Evolutionary conservation across 768 basidiomycete species (phyloP), one percentile per base, ranked within the genome.

Genomic region (Leccinum uliginosum): DNA sequence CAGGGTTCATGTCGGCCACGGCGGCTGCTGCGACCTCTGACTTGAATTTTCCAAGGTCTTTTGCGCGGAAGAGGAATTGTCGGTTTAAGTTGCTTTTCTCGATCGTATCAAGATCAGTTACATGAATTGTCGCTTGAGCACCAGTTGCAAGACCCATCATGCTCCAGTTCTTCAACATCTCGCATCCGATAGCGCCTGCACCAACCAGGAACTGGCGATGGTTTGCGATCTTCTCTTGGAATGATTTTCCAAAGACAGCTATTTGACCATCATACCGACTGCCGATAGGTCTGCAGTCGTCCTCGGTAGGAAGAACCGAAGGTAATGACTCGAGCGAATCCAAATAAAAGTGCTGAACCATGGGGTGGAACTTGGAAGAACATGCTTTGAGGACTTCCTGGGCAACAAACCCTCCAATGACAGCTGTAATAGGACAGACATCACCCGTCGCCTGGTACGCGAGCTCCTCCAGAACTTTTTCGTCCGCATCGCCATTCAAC

Each of bases 131-230:
- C 10, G 91, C 97, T 43, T 85, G 78, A 15, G 82, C 77, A 11
- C 91, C 91, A 29, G 87, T 82, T 7, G 83, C 95, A 47, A 99
- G 76, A 59, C 97, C 97, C 81, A 98, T 96, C 93, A 98, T 91
- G 62, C 91, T 90, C 97, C 97, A 99, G 74, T 98, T 99, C 80
- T 99, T 99, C 66, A 99, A 76, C 97, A 98, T 98, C 76, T 99
- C 97, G 69, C 97, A 99, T 19, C 97, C 97, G 70, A 99, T 98
- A 34, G 97, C 97, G 46, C 97, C 97, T n/a, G 96, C 86, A 9
- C 97, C 97, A 55, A 99, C 97, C 46, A 99, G 81, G 83, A 99
- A 99, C 67, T 98, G 91, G 26, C 90, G 83, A 69, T 93, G 85
- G 68, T 89, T 88, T 43, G 84, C 82, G 59, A 99, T 87, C 78